These are phyloP conservation scores for Spathaspora girioi DNA, from an alignment of 805 yeast species.

Conservation along the genomic window DNA sequence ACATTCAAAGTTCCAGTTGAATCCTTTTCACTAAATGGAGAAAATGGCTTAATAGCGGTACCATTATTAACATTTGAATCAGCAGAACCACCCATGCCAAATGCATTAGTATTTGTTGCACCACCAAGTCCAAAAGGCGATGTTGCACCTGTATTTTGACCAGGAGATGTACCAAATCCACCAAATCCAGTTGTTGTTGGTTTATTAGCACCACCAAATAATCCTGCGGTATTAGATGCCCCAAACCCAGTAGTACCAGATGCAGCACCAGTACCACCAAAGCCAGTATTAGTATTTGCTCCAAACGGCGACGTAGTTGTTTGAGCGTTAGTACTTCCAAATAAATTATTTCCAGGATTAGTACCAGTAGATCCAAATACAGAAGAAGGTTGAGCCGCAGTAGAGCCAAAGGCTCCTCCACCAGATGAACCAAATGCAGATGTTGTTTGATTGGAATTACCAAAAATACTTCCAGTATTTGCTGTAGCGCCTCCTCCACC, in stretches of 20 bases:
- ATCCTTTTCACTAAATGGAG: slow-evolving; percentile 72
- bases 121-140: slow-evolving; percentile 14
- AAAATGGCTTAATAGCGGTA: slow-evolving; percentile 67
- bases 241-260: slow-evolving; percentile 16
- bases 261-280: slow-evolving; percentile 20
- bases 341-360: slow-evolving; percentile 20
- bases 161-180: slow-evolving; percentile 9
- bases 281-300: slow-evolving; percentile 30
- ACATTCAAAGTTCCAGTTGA: slow-evolving; percentile 42
- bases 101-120: slow-evolving; percentile 17
- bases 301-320: slow-evolving; percentile 24
- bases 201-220: slow-evolving; percentile 22
- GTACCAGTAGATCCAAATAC: slow-evolving; percentile 10
- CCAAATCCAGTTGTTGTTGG: slow-evolving; percentile 18
- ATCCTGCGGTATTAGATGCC: slow-evolving; percentile 17
- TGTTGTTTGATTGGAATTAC: slow-evolving; percentile 1
- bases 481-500: slow-evolving; percentile 11
- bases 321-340: slow-evolving; percentile 15
- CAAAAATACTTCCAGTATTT: slow-evolving; percentile 14
- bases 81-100: slow-evolving; percentile 19
- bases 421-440: slow-evolving; percentile 8
- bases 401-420: slow-evolving; percentile 24
- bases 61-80: slow-evolving; percentile 51
- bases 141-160: slow-evolving; percentile 21
- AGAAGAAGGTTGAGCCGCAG: not conserved